phyloP scores from a whole-genome alignment of 805 yeast genomes.

The Myxozyma lipomycoides region DNA sequence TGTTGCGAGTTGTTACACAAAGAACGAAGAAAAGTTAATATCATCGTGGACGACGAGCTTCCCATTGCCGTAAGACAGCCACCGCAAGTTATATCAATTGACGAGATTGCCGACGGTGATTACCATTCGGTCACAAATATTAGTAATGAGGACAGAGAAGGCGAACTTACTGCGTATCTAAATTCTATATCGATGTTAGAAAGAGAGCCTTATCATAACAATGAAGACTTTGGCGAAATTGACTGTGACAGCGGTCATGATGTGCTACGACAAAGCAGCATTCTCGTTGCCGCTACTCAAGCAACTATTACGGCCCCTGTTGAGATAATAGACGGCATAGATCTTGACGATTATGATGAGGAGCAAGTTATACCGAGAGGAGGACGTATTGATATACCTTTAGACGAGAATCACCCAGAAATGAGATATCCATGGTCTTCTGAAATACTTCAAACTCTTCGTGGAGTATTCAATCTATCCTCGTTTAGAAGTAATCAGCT shows the following conservation, averaged over 20 bases:
- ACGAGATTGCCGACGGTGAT: neutral
- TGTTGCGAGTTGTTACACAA: constrained; percentile 3
- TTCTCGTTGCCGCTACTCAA: neutral
- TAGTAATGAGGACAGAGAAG: neutral
- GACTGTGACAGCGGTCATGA: neutral
- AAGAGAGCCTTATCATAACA: neutral
- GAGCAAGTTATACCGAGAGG: neutral
- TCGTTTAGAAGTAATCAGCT: constrained; percentile 78
- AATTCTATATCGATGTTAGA: neutral
- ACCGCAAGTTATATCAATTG: neutral
- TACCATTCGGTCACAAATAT: neutral
- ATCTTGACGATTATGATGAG: constrained; percentile 2
- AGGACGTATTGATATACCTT: no score
- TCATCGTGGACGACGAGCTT: neutral
- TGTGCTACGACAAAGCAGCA: neutral
- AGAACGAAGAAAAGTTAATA: neutral
- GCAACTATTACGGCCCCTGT: neutral
- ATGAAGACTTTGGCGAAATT: neutral
- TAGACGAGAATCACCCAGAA: constrained; percentile 9
- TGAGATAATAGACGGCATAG: no score
- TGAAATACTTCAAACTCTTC: constrained; percentile 60
- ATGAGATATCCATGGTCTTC: constrained; percentile 53
- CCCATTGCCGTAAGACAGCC: neutral
- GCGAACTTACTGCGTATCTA: neutral
- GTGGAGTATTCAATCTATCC: constrained; percentile 55